Evolutionary conservation across 2,329 filamentous ascomycete species (phyloP).

Genomic region (Colletotrichum tabaci): DNA sequence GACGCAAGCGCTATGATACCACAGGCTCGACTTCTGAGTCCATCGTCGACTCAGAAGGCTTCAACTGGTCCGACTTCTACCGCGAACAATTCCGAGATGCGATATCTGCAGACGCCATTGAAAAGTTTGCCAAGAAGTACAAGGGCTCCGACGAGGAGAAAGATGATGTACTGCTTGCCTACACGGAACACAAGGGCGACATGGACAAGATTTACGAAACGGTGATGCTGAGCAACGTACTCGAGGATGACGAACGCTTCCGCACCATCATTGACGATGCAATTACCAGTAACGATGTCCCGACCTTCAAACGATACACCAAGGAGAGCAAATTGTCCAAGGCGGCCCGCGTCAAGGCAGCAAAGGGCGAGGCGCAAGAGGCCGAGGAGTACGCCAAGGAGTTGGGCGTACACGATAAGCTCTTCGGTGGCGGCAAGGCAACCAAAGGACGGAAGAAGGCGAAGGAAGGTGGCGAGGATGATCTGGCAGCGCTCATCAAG

Average conservation of each 20-base stretch:
- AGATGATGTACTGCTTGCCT: slow-evolving; percentile 82
- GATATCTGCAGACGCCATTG: slow-evolving; percentile 81
- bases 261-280: slow-evolving; percentile 84
- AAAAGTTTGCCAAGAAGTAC: slow-evolving; percentile 83
- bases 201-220: slow-evolving; percentile 84
- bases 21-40: slow-evolving; percentile 92
- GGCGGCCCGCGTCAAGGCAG: slow-evolving; percentile 71
- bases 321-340: slow-evolving; percentile 79
- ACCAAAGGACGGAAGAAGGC: slow-evolving; percentile 55
- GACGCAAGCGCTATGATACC: slow-evolving; percentile 88
- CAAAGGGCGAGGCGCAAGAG: slow-evolving; percentile 78
- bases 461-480: slow-evolving; percentile 63
- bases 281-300: slow-evolving; percentile 78
- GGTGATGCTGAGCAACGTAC: slow-evolving; percentile 88
- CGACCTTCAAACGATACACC: slow-evolving; percentile 77
- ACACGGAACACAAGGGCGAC: slow-evolving; percentile 79
- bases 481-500: slow-evolving; percentile 81
- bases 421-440: slow-evolving; percentile 67
- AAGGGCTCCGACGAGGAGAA: slow-evolving; percentile 90
- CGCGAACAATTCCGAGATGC: slow-evolving; percentile 84
- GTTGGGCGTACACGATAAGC: slow-evolving; percentile 79
- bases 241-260: slow-evolving; percentile 90
- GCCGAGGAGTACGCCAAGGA: slow-evolving; percentile 83
- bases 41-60: slow-evolving; percentile 82
- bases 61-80: slow-evolving; percentile 94